A percentile compares a stretch with the other conserved stretches of the same genome.
These are phyloP conservation scores for Bassia scoparia DNA, from an alignment of 148 eudicot species.

Conservation along the genomic window DNA sequence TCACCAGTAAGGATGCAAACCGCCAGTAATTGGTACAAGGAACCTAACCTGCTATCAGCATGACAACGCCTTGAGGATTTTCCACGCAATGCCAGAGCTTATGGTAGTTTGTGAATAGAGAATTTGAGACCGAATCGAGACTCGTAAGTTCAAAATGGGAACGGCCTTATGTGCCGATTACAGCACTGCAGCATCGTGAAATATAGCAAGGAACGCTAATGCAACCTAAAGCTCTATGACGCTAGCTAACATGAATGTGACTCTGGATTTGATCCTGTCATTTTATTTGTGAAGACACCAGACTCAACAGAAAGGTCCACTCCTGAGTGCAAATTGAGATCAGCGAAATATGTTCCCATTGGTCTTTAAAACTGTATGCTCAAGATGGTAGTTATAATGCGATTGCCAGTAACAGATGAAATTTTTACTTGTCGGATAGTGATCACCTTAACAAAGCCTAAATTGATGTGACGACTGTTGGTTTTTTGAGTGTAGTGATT, in stretches of 20 bases:
- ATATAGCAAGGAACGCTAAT: constrained; percentile 89
- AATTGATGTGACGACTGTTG: constrained; percentile 19
- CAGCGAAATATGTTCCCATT: constrained; percentile 59
- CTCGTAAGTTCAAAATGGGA: constrained; percentile 76
- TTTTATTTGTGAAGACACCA: constrained; percentile 69
- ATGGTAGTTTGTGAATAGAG: constrained; percentile 87
- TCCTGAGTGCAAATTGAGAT: constrained; percentile 85
- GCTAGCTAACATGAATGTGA: constrained; percentile 90
- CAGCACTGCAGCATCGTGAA: constrained; percentile 93
- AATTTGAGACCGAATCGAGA: constrained; percentile 51
- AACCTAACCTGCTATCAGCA: constrained; percentile 59
- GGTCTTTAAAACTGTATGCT: constrained; percentile 54
- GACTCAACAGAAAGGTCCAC: constrained; percentile 86
- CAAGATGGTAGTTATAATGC: constrained; percentile 61
- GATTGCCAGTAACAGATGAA: constrained; percentile 4
- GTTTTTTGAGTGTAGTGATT: constrained; percentile 51
- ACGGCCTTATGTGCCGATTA: constrained; percentile 72
- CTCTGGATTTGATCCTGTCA: constrained; percentile 71
- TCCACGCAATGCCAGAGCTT: constrained; percentile 92
- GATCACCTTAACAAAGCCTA: neutral
- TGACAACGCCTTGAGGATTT: constrained; percentile 88
- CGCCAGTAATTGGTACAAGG: constrained; percentile 81
- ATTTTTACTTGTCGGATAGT: neutral
- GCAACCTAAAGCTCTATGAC: constrained; percentile 88
- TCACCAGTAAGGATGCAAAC: constrained; percentile 95